Evolutionary conservation across 345 rosid genomes (phyloP).

Genomic region (Brassica rapa): DNA sequence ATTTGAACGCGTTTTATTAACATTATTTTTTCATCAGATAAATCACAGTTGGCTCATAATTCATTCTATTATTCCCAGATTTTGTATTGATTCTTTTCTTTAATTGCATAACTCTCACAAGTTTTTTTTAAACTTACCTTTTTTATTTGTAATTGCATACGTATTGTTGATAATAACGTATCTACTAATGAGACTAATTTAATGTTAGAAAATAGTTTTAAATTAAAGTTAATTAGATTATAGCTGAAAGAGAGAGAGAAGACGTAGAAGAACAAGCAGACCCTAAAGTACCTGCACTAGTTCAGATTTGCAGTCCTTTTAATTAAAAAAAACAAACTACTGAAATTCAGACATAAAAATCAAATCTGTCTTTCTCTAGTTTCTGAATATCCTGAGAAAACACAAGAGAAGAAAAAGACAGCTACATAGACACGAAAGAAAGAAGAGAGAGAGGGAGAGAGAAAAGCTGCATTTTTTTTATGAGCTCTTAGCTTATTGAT

Average conservation of each 20-base stretch:
- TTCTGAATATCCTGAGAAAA: constrained; percentile 24
- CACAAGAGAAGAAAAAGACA: constrained; percentile 37
- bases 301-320: constrained; percentile 44
- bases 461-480: constrained; percentile 33
- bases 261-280: constrained; percentile 41
- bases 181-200: constrained; percentile 29
- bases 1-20: constrained; percentile 26
- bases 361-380: constrained; percentile 34
- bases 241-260: constrained; percentile 41
- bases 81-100: constrained; percentile 18
- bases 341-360: constrained; percentile 13
- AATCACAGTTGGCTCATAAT: constrained; percentile 16
- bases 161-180: constrained; percentile 38
- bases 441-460: constrained; percentile 1
- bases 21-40: neutral
- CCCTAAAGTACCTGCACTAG: constrained; percentile 53
- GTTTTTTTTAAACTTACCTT: neutral
- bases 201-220: constrained; percentile 10
- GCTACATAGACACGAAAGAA: neutral
- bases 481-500: constrained; percentile 42
- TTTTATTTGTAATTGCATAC: constrained; percentile 15
- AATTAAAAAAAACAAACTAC: constrained; percentile 16
- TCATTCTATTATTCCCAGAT: constrained; percentile 12
- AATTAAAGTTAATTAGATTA: constrained; percentile 34
- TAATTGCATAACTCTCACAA: constrained; percentile 12